phyloP scores from a whole-genome alignment of 768 basidiomycete species.

The Rickenella mellea region DNA sequence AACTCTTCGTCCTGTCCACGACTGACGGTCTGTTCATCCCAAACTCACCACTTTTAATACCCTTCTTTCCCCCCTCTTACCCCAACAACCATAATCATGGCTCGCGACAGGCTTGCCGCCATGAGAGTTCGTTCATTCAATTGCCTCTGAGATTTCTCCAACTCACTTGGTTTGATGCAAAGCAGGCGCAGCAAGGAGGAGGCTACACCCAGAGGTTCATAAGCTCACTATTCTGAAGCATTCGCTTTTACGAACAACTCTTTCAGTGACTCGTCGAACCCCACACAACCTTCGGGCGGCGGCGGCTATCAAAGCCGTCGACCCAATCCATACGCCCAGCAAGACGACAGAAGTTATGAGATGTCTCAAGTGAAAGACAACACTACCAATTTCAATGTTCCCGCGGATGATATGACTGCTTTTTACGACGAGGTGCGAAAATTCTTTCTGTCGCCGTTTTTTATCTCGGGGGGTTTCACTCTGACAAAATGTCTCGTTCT shows the following conservation, averaged over 20 bases:
- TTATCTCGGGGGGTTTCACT: not conserved
- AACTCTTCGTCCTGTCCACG: not conserved
- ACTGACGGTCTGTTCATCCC: not conserved
- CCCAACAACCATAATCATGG: slow-evolving; percentile 36
- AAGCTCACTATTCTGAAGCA: slow-evolving; percentile 3
- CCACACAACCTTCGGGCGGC: slow-evolving; percentile 51
- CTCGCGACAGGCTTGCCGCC: slow-evolving; percentile 86
- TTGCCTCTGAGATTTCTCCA: slow-evolving; percentile 4
- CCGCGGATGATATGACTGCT: slow-evolving; percentile 48
- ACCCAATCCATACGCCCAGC: slow-evolving; percentile 58
- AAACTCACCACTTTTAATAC: not conserved
- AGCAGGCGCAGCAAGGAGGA: slow-evolving; percentile 58
- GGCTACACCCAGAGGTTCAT: slow-evolving; percentile 40
- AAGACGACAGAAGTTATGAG: slow-evolving; percentile 56
- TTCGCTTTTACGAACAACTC: slow-evolving; percentile 6
- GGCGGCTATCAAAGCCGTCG: slow-evolving; percentile 22
- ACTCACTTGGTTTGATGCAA: slow-evolving; percentile 2
- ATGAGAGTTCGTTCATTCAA: slow-evolving; percentile 52
- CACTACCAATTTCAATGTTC: slow-evolving; percentile 35
- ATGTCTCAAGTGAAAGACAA: slow-evolving; percentile 63
- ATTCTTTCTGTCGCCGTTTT: not conserved
- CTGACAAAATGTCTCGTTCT: not conserved
- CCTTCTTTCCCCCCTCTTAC: not conserved
- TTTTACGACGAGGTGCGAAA: slow-evolving; percentile 66
- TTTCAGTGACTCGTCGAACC: slow-evolving; percentile 19